A percentile compares a stretch with the other conserved stretches of the same genome.
phyloP scores from a whole-genome alignment of 2,329 filamentous ascomycete species.

The Colletotrichum somersetense region DNA sequence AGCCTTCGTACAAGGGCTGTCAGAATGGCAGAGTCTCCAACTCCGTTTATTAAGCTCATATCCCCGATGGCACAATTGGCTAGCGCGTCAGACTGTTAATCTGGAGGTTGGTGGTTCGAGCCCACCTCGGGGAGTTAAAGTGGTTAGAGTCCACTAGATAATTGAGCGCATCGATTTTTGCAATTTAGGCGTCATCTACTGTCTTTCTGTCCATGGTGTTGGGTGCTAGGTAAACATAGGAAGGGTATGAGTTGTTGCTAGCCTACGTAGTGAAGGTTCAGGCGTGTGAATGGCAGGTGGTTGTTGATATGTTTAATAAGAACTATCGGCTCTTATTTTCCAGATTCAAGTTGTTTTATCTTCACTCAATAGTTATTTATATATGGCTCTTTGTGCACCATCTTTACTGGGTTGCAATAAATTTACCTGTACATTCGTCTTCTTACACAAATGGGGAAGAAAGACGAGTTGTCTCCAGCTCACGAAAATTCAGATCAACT shows the following conservation, averaged over 20 bases:
- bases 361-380: no score
- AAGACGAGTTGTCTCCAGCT: not conserved
- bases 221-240: no score
- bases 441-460: not conserved
- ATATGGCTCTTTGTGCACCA: no score
- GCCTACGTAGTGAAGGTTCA: not conserved
- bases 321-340: not conserved
- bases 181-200: not conserved
- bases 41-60: not conserved
- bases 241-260: not conserved
- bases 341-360: not conserved
- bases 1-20: no score
- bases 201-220: no score
- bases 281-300: no score
- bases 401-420: not conserved
- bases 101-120: conserved; percentile 42
- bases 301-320: not conserved
- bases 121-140: conserved; percentile 35
- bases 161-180: rapidly evolving
- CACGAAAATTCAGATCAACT: not conserved
- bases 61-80: conserved; percentile 42
- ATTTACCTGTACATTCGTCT: not conserved
- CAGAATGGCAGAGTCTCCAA: no score
- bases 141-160: not conserved
- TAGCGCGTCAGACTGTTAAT: conserved; percentile 43